These are phyloP conservation scores for Hypomontagnella monticulosa DNA, from an alignment of 495 filamentous ascomycete genomes.

Conservation along the genomic window DNA sequence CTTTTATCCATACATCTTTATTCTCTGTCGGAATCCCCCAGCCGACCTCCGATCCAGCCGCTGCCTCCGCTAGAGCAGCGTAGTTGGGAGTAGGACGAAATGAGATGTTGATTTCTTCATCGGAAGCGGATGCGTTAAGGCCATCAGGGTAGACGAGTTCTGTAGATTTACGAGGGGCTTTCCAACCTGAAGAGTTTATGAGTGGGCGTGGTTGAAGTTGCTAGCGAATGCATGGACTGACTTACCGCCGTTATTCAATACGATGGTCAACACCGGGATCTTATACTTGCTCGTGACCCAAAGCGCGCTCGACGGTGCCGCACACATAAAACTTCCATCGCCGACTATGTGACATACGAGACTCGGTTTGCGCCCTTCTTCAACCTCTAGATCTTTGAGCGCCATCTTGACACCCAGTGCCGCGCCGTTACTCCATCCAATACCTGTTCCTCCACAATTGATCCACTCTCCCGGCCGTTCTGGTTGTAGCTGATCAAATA, in stretches of 20 bases:
- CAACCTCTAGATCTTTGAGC: conserved; percentile 15
- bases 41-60: conserved; percentile 30
- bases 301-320: conserved; percentile 43
- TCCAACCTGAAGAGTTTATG: conserved; percentile 45
- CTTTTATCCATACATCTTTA: conserved; percentile 28
- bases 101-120: conserved; percentile 42
- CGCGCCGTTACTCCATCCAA: conserved; percentile 53
- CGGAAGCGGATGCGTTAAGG: conserved; percentile 28
- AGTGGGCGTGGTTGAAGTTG: too few species aligned
- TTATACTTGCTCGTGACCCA: conserved; percentile 49
- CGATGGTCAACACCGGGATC: conserved; percentile 51
- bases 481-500: conserved; percentile 49
- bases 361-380: conserved; percentile 18
- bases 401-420: conserved; percentile 49
- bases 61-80: conserved; percentile 37
- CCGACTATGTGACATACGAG: conserved; percentile 46
- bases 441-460: conserved; percentile 51
- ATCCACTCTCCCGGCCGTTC: conserved; percentile 46
- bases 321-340: conserved; percentile 51
- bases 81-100: conserved; percentile 41
- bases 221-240: background rate
- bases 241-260: conserved; percentile 52
- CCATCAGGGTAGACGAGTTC: conserved; percentile 46
- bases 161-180: conserved; percentile 47
- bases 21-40: conserved; percentile 16